These are phyloP conservation scores for Aphanomyces cochlioides DNA, from an alignment of 352 stramenopile genomes.

Conservation along the genomic window DNA sequence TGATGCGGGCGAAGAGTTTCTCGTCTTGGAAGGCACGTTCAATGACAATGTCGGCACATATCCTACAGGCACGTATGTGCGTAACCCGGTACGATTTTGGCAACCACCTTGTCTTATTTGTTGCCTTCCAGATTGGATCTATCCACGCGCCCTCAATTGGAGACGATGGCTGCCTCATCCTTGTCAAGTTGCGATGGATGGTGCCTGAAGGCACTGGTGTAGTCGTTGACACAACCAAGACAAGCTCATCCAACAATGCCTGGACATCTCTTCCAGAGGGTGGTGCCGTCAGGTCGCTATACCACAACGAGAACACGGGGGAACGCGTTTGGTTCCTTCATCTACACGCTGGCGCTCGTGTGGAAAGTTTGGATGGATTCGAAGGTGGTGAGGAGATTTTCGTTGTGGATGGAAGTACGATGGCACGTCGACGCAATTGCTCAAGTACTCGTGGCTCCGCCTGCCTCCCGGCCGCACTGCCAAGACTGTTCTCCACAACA, in stretches of 20 bases:
- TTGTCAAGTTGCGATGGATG: slow-evolving; percentile 37
- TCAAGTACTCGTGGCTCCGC: slow-evolving; percentile 10
- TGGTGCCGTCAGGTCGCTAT: neutral
- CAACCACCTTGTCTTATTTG: neutral
- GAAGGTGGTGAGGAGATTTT: neutral
- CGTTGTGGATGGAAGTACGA: neutral
- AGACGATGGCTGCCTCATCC: slow-evolving; percentile 41
- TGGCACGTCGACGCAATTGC: neutral
- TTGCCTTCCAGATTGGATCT: slow-evolving; percentile 26
- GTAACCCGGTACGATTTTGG: slow-evolving; percentile 31
- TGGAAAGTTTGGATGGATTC: neutral
- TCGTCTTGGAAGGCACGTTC: slow-evolving; percentile 42
- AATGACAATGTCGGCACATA: slow-evolving; percentile 40
- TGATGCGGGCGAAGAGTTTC: slow-evolving; percentile 45
- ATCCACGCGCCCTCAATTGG: slow-evolving; percentile 39
- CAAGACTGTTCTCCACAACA: neutral
- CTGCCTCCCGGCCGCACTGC: neutral
- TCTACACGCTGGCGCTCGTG: neutral
- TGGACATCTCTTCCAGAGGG: neutral
- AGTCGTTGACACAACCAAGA: neutral
- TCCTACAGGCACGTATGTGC: slow-evolving; percentile 37
- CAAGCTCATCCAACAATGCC: no score
- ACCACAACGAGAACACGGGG: neutral
- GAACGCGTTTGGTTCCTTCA: neutral
- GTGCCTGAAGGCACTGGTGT: neutral